Conservation (phyloP, 805 yeast genomes). For the Candida awuae region DNA sequence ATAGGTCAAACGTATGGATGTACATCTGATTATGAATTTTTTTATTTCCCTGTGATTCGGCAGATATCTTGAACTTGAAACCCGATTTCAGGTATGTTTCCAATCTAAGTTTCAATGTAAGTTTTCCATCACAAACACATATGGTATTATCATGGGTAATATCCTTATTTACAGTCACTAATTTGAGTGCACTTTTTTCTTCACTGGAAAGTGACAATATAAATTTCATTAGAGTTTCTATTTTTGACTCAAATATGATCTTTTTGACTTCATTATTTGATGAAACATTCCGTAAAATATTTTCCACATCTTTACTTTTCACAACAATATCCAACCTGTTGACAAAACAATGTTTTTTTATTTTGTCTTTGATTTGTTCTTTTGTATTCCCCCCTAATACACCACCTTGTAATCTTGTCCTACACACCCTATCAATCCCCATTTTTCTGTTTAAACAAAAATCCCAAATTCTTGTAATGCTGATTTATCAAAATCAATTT, state of each 20-base stretch:
- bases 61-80: conserved; percentile 24
- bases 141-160: conserved; percentile 28
- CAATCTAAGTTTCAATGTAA: conserved; percentile 26
- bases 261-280: not conserved
- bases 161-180: conserved; percentile 14
- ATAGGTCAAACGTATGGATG: conserved; percentile 19
- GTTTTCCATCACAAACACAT: conserved; percentile 21
- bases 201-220: not conserved
- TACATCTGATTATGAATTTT: conserved; percentile 17
- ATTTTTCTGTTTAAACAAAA: not conserved
- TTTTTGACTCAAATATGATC: not conserved
- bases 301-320: not conserved
- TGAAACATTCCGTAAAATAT: not conserved
- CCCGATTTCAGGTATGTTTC: conserved; percentile 29
- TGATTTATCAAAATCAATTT: too few species aligned
- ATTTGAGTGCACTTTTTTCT: conserved; percentile 8
- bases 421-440: not conserved
- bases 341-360: conserved; percentile 24
- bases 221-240: not conserved
- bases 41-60: conserved; percentile 20
- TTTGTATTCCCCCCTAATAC: not conserved
- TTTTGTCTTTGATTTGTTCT: not conserved
- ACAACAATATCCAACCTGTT: conserved; percentile 18
- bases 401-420: conserved; percentile 5
- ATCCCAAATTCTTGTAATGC: not conserved